Conservation (phyloP, 2,329 filamentous ascomycete species). For the Pyrenochaeta sp. region DNA sequence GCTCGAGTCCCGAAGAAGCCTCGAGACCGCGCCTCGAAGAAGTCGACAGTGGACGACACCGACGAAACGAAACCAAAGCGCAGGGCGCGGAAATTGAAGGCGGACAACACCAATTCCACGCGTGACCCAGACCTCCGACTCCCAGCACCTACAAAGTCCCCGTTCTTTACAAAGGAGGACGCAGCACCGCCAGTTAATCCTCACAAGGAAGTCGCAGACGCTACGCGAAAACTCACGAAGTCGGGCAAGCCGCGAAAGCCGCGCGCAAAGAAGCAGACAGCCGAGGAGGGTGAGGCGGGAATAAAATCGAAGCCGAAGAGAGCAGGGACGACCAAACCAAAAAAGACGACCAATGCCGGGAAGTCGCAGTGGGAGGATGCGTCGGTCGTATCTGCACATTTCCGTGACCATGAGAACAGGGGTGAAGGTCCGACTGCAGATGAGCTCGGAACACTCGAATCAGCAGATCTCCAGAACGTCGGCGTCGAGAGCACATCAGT, state of each 20-base stretch:
- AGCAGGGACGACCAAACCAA: constrained; percentile 35
- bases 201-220: neutral
- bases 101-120: constrained; percentile 19
- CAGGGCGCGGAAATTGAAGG: constrained; percentile 36
- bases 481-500: constrained; percentile 21
- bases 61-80: constrained; percentile 35
- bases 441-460: neutral
- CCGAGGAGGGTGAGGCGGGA: constrained; percentile 14
- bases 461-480: neutral
- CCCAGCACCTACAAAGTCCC: constrained; percentile 29
- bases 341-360: constrained; percentile 18
- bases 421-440: constrained; percentile 3
- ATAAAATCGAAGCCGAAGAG: constrained; percentile 32
- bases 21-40: constrained; percentile 24
- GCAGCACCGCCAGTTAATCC: constrained; percentile 12
- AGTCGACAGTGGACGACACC: constrained; percentile 9
- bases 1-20: constrained; percentile 21
- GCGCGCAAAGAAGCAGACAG: constrained; percentile 39
- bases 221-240: constrained; percentile 27
- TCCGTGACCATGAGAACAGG: constrained; percentile 7
- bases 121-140: constrained; percentile 24
- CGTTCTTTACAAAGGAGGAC: constrained; percentile 25
- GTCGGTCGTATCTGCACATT: constrained; percentile 33
- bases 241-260: constrained; percentile 40
- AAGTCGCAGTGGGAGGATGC: constrained; percentile 25